Evolutionary conservation across 352 stramenopile species (phyloP), one percentile per base, ranked within the genome.

Genomic region (Phytophthora podocarpi): DNA sequence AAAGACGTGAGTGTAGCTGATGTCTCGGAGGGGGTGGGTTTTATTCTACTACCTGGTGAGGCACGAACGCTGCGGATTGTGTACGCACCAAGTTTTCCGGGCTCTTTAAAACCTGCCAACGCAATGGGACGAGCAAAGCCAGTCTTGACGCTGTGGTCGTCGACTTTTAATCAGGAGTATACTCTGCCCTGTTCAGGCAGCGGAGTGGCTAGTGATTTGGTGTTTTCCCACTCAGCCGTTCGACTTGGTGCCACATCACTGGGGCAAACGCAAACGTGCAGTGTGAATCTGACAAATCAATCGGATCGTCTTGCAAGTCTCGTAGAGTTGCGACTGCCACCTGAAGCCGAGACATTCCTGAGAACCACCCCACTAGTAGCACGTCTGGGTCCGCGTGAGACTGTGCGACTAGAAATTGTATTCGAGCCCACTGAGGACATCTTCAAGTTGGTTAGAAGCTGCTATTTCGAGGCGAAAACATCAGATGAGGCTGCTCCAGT

Each of bases 351-450:
- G 2, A 27, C 60, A 0, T 69, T 85, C 21, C 47, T 93, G 7
- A 71, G 63, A 3, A 54, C 97, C 1, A 89, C 78, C 3, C 92
- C 92, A 1, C 65, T 76, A 27, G 87, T 97, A 11, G 74, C 72
- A 10, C 73, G 68, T 0, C 39, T 98, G 1, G 31, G 16, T 0
- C 72, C 85, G 4, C 61, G 59, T 5, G 52, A 74, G 23, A 77
- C 62, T 15, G 27, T 85, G 10, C 76, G 90, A 5, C 53, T 98
- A 9, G 92, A 98, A 59, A 70, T 98, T 10, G 84, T 88, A 30
- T 97, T 96, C 59, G 56, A 52, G 11, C 82, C 91, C 0, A 75
- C 50, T 4, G 63, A 78, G 7, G 59, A 74, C 21, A 51, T 89
- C 12, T 86, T 88, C 36, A 65, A 70, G 13, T 12, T 84, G 0